phyloP scores from a whole-genome alignment of 2,329 filamentous ascomycete species.

The Colletotrichum navitas region DNA sequence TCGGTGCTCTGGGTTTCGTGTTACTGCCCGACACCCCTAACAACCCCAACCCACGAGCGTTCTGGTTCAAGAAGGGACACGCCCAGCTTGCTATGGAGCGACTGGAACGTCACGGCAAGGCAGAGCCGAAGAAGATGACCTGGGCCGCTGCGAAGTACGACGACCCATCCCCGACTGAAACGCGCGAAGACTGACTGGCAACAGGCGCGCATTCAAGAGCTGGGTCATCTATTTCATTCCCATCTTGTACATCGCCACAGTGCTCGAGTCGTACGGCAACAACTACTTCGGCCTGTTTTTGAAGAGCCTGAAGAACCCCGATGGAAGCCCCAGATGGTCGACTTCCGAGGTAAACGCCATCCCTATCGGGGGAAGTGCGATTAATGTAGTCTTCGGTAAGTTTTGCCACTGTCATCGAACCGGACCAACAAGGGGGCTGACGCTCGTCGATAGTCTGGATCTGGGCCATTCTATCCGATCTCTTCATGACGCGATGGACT shows the following conservation, averaged over 20 bases:
- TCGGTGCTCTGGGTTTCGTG: constrained; percentile 41
- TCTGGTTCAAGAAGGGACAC: constrained; percentile 38
- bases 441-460: constrained; percentile 58
- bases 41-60: constrained; percentile 46
- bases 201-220: constrained; percentile 36
- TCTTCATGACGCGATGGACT: constrained; percentile 62
- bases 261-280: constrained; percentile 34
- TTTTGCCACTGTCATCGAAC: neutral
- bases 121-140: constrained; percentile 46
- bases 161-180: constrained; percentile 2
- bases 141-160: constrained; percentile 45
- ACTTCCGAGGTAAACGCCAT: constrained; percentile 37
- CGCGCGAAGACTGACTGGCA: neutral
- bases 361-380: constrained; percentile 36
- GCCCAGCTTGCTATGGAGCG: constrained; percentile 37
- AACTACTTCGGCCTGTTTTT: constrained; percentile 38
- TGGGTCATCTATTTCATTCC: constrained; percentile 40
- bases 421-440: constrained; percentile 8
- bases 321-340: constrained; percentile 40
- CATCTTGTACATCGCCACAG: constrained; percentile 34
- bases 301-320: constrained; percentile 37
- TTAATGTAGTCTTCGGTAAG: constrained; percentile 42
- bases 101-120: constrained; percentile 36
- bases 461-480: constrained; percentile 65
- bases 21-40: constrained; percentile 41